phyloP scores from a whole-genome alignment of 2,329 filamentous ascomycete species.

The Stachybotrys chartarum region DNA sequence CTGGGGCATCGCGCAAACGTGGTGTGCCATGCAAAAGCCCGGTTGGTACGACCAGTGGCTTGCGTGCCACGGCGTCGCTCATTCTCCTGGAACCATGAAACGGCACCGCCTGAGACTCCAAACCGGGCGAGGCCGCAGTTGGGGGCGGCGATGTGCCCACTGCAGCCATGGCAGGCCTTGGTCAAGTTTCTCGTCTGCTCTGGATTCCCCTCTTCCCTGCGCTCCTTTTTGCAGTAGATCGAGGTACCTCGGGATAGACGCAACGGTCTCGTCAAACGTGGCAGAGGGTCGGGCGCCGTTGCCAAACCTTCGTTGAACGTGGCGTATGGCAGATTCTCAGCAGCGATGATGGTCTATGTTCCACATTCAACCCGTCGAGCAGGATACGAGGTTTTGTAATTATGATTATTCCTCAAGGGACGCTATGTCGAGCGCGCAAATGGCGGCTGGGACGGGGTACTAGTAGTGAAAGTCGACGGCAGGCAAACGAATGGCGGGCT shows the following conservation, averaged over 20 bases:
- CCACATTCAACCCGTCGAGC: neutral
- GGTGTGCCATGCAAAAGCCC: constrained; percentile 26
- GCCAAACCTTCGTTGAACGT: neutral
- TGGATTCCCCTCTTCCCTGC: neutral
- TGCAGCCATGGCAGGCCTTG: constrained; percentile 21
- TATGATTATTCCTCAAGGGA: neutral
- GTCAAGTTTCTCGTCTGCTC: constrained; percentile 1
- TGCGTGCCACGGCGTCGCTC: constrained; percentile 18
- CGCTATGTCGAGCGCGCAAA: neutral
- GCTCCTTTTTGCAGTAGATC: no score
- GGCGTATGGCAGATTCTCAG: neutral
- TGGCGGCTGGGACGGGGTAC: neutral
- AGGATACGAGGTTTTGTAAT: neutral
- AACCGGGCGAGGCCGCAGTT: constrained; percentile 17
- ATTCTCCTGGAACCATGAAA: constrained; percentile 7
- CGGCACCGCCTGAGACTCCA: constrained; percentile 10
- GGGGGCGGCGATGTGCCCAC: constrained; percentile 26
- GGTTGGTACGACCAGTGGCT: constrained; percentile 26
- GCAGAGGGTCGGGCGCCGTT: neutral
- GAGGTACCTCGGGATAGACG: no score
- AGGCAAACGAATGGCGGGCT: neutral
- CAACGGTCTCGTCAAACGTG: neutral
- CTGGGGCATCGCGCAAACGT: constrained; percentile 42
- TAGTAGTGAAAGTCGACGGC: neutral
- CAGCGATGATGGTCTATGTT: neutral